Percentiles rank a stretch among this genome's conserved stretches.
Conservation (phyloP, 2,329 filamentous ascomycete species). For the Chrysoporthe deuterocubensis region DNA sequence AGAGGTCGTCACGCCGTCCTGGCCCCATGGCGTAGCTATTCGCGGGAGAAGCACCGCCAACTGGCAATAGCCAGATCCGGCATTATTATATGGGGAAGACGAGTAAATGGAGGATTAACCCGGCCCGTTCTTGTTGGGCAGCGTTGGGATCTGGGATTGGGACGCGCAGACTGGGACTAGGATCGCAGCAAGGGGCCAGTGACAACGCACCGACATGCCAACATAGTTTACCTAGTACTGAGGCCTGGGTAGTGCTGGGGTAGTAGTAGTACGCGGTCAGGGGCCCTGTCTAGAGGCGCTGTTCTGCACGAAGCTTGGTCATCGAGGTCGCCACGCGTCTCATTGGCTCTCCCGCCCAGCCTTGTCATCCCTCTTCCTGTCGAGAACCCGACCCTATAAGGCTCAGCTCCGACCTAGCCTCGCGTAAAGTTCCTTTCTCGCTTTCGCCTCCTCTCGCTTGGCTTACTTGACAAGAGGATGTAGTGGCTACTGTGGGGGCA, state of each 20-base stretch:
- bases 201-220: neutral
- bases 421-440: neutral
- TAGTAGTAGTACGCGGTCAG: neutral
- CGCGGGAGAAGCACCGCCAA: neutral
- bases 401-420: neutral
- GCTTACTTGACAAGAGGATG: neutral
- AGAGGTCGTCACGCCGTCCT: neutral
- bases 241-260: no score
- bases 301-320: conserved; percentile 3
- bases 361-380: neutral
- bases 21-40: neutral
- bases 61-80: neutral
- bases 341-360: neutral
- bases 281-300: neutral
- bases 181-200: neutral
- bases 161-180: neutral
- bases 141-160: neutral
- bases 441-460: neutral
- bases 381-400: neutral
- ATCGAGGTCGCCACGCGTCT: conserved; percentile 3
- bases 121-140: neutral
- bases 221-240: no score
- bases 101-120: neutral
- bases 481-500: neutral
- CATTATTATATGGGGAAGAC: conserved; percentile 5